Conservation (phyloP, 2,329 filamentous ascomycete genomes). For the Aspergillus pseudoviridinutans region DNA sequence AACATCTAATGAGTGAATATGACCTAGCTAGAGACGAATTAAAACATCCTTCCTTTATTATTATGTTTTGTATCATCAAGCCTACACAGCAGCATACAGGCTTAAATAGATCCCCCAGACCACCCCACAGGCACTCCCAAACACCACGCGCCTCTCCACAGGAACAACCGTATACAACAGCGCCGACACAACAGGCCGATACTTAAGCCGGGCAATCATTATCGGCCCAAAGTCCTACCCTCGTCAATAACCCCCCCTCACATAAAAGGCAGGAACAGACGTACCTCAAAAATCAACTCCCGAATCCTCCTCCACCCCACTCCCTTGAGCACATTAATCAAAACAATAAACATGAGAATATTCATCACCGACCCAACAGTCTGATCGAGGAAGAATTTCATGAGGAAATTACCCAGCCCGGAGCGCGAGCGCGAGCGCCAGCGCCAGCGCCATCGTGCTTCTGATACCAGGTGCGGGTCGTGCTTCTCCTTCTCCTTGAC, state of each 20-base stretch:
- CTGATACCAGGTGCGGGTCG: slow-evolving; percentile 62
- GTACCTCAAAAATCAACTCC: slow-evolving; percentile 32
- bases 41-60: neutral
- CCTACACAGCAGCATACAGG: slow-evolving; percentile 48
- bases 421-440: slow-evolving; percentile 26
- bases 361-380: slow-evolving; percentile 54
- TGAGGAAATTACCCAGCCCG: slow-evolving; percentile 43
- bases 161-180: slow-evolving; percentile 69
- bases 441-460: neutral
- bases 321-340: slow-evolving; percentile 47
- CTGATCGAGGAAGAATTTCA: slow-evolving; percentile 58
- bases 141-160: slow-evolving; percentile 65
- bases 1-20: neutral
- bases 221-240: slow-evolving; percentile 60
- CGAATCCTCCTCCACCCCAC: slow-evolving; percentile 21
- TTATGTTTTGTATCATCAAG: neutral
- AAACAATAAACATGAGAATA: slow-evolving; percentile 53
- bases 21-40: neutral
- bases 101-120: slow-evolving; percentile 74
- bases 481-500: slow-evolving; percentile 51
- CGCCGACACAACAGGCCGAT: slow-evolving; percentile 68
- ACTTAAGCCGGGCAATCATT: slow-evolving; percentile 64
- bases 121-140: slow-evolving; percentile 68
- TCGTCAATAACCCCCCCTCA: neutral
- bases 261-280: neutral